Base-by-base conservation (phyloP, 345 rosid genomes). In the Eucalyptus guilfoylei region DNA sequence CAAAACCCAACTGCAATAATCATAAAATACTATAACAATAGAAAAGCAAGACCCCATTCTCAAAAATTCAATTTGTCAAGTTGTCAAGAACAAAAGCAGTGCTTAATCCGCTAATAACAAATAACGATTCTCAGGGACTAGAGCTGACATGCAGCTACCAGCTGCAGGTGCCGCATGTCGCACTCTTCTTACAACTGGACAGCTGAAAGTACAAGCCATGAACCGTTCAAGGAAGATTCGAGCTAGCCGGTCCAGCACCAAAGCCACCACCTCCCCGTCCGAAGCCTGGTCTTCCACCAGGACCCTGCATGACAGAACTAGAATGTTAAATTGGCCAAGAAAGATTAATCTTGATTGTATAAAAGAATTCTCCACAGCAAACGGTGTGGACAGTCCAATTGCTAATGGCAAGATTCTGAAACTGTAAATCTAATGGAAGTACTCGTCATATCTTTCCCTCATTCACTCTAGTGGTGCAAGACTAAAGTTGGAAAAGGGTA, bases 191-290 rank as follows among this genome's bases (percentile, higher is more conserved):
- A 86, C 50, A 86, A 83, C 3, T 48, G 76, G 42, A 86, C n/a
- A 26, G 86, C 86, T 54, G 45, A 67, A 72, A 54, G 19, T 54
- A 86, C 86, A 85, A 40, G 64, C 17, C 76, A 72, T 83, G n/a
- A 44, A 34, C 32, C 24, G 62, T 83, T 95, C 94, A 95, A 91
- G 95, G 93, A 34, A 94, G 93, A 86, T 91, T 90, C 11, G 95
- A 90, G 88, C 94, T 92, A 76, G 94, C 91, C 2, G 95, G 90
- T 37, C 92, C 96, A 44, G 93, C 95, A 88, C 95, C 94, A 58
- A 87, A 95, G 58, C 98, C 90, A 55, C 97, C 97, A 37, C 94
- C 94, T 32, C 97, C 97, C 40, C 98, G 96, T 30, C 98, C 98
- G 49, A 95, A 96, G 16, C 93, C 95, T 37, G 95, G 93, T 88